These are phyloP conservation scores for Artemisia argyi DNA, from an alignment of 129 eudicot species.

Conservation along the genomic window DNA sequence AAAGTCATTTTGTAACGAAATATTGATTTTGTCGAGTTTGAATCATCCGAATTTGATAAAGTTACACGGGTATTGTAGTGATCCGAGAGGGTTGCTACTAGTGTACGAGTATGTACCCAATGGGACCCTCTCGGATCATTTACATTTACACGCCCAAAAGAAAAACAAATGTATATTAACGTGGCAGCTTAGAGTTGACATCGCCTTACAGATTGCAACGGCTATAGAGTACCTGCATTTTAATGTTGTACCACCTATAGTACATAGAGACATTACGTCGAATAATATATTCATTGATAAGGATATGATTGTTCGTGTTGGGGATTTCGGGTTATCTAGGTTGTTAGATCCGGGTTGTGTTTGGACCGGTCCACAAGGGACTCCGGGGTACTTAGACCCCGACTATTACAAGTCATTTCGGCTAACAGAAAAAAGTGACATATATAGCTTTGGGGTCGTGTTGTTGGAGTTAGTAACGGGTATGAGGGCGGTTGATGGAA, in stretches of 20 bases:
- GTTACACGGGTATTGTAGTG: slow-evolving; percentile 90
- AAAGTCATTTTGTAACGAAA: slow-evolving; percentile 81
- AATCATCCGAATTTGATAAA: slow-evolving; percentile 80
- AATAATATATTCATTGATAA: slow-evolving; percentile 72
- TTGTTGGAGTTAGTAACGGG: slow-evolving; percentile 82
- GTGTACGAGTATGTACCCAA: slow-evolving; percentile 85
- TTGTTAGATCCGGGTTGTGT: slow-evolving; percentile 67
- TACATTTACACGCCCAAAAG: slow-evolving; percentile 58
- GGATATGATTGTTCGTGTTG: slow-evolving; percentile 80
- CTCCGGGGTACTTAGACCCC: slow-evolving; percentile 93
- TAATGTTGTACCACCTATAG: slow-evolving; percentile 69
- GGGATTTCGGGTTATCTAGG: slow-evolving; percentile 90
- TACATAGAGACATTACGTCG: slow-evolving; percentile 87
- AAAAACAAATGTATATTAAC: slow-evolving; percentile 37
- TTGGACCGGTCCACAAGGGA: slow-evolving; percentile 99
- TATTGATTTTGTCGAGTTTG: slow-evolving; percentile 69
- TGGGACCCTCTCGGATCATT: slow-evolving; percentile 79
- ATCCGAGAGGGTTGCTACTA: slow-evolving; percentile 70
- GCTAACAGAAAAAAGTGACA: slow-evolving; percentile 88
- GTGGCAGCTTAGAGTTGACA: slow-evolving; percentile 64
- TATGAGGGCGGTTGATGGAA: slow-evolving; percentile 80
- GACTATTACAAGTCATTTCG: slow-evolving; percentile 75
- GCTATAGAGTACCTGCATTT: slow-evolving; percentile 87
- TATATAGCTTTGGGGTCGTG: slow-evolving; percentile 90
- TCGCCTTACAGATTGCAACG: slow-evolving; percentile 70